Base-by-base conservation (phyloP, 2,329 filamentous ascomycete genomes). In the Delphinella strobiligena region DNA sequence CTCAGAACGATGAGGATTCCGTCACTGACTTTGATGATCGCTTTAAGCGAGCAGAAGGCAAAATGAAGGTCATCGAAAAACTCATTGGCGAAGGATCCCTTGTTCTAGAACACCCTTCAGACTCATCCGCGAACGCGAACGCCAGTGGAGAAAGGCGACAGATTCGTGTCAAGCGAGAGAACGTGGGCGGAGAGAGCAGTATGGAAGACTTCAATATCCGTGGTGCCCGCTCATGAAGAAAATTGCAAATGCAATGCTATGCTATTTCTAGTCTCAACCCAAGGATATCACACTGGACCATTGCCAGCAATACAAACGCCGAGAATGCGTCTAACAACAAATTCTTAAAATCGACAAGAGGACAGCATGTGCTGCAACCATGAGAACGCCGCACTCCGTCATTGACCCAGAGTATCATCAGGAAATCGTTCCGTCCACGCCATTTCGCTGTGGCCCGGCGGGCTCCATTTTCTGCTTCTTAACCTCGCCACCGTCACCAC, bases 21-120 rank as follows among this genome's bases (percentile, higher is more conserved):
- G 87, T 98, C 16, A 81, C 82, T 37, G 88, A 95, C 52, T 88
- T 93, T 53, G 91, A 98, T 53, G 85, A 95, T 56, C 72, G 88
- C 10, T 56, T 93, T 30, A 91, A 88, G 62, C 75, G 84, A 47
- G 89, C 87, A 3, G 74, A 78, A 49, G 82, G 82, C 3, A 95
- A 94, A 58, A 74, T 75, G 1, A 93, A 89, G 61, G 73, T 98
- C 34, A 78, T 96, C 33, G 82, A 91, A 59, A 79, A 79, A 44
- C 77, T 84, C 8, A 53, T 74, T 18, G 72, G 72, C 5, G 70
- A 72, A 49, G 42, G 51, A 16, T 47, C 49, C 45, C 48, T 34
- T 29, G 29, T 19, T 11, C 19, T 29, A 10, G 27, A 45, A 39
- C 22, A 10, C 27, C 31, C n/a, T 19, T 24, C 30, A 34, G 31